Evolutionary conservation across 129 eudicot genomes (phyloP).

Genomic region (Oenanthe sinensis): DNA sequence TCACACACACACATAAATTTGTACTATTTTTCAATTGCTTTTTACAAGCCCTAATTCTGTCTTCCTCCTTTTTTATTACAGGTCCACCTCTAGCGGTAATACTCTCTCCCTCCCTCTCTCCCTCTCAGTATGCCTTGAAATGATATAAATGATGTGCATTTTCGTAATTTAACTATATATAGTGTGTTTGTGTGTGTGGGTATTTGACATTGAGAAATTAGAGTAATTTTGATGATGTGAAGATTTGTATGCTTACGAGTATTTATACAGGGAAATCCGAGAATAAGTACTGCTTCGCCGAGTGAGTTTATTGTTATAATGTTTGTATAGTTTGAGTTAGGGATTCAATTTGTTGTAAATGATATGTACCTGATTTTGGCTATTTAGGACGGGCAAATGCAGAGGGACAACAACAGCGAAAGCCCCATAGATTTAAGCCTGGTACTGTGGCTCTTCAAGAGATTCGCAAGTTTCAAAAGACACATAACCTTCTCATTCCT

Average conservation of each 20-base stretch:
- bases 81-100: neutral
- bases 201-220: neutral
- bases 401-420: constrained; percentile 25
- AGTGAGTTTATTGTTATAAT: neutral
- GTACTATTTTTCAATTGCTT: neutral
- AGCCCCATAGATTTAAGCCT: constrained; percentile 36
- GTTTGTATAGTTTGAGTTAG: neutral
- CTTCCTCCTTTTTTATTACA: neutral
- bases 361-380: neutral
- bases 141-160: too few relatives aligned
- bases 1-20: too few relatives aligned
- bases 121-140: neutral
- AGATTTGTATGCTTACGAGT: neutral
- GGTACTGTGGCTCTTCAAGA: constrained; percentile 76
- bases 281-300: neutral
- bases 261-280: neutral
- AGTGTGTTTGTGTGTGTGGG: neutral
- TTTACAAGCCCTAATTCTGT: neutral
- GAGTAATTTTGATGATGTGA: neutral
- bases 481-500: constrained; percentile 50
- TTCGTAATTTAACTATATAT: too few relatives aligned
- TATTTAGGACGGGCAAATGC: neutral
- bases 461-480: constrained; percentile 56
- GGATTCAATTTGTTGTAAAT: neutral
- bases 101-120: neutral